These are phyloP conservation scores for Tulasnella sp. DNA, from an alignment of 768 basidiomycete genomes.

Conservation along the genomic window DNA sequence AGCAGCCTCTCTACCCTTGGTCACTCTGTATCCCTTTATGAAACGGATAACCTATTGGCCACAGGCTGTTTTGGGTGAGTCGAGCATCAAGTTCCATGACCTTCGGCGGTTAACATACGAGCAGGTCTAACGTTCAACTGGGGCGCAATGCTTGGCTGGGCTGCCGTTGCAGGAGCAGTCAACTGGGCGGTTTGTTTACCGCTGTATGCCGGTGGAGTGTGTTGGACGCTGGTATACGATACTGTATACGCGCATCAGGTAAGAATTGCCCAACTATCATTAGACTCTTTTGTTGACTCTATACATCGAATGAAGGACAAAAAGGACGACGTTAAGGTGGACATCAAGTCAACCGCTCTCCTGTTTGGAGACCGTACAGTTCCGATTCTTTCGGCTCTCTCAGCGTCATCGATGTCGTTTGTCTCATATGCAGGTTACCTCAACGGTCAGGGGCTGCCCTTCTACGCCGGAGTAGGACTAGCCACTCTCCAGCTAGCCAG, in stretches of 20 bases:
- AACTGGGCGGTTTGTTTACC: slow-evolving; percentile 78
- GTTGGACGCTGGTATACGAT: slow-evolving; percentile 95
- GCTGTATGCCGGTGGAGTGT: slow-evolving; percentile 78
- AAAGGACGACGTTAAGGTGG: slow-evolving; percentile 70
- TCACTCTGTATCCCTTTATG: slow-evolving; percentile 90
- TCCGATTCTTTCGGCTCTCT: slow-evolving; percentile 62
- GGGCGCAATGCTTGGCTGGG: slow-evolving; percentile 94
- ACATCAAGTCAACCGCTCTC: slow-evolving; percentile 89
- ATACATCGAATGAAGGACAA: slow-evolving; percentile 60
- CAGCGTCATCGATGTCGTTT: slow-evolving; percentile 57
- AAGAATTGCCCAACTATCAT: slow-evolving; percentile 7
- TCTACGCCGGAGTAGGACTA: slow-evolving; percentile 66
- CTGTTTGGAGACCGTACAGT: slow-evolving; percentile 73
- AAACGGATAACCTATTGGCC: slow-evolving; percentile 97
- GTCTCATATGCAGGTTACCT: slow-evolving; percentile 70
- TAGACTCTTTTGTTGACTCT: neutral
- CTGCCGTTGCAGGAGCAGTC: slow-evolving; percentile 71
- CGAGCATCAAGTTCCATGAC: neutral
- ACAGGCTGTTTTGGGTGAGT: slow-evolving; percentile 81
- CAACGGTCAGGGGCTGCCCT: slow-evolving; percentile 63
- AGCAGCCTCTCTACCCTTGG: slow-evolving; percentile 79
- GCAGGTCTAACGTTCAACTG: slow-evolving; percentile 92
- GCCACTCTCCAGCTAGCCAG: slow-evolving; percentile 68
- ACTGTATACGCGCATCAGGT: slow-evolving; percentile 98
- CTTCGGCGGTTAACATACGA: neutral